Evolutionary conservation across 2,329 filamentous ascomycete species (phyloP).

Genomic region (Sordariomycetes sp.): DNA sequence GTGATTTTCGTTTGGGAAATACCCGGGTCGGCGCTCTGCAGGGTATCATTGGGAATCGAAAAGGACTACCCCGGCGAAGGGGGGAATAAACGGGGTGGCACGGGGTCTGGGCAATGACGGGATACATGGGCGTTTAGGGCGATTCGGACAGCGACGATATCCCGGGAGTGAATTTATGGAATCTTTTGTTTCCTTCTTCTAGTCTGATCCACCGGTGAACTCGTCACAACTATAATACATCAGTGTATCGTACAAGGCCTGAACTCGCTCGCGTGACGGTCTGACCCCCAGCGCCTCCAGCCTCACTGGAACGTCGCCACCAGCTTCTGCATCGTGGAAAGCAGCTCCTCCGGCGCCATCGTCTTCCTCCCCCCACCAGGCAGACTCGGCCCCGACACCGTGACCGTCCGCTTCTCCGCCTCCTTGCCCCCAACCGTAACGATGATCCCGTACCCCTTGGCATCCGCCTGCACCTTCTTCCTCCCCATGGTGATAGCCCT

Average conservation of each 20-base stretch:
- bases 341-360: slow-evolving; percentile 29
- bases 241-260: slow-evolving; percentile 4
- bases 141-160: neutral
- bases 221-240: slow-evolving; percentile 1
- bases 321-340: slow-evolving; percentile 28
- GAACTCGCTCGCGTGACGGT: neutral
- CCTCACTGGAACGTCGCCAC: slow-evolving; percentile 32
- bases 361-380: slow-evolving; percentile 16
- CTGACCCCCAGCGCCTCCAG: neutral
- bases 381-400: slow-evolving; percentile 21
- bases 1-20: neutral
- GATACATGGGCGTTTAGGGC: neutral
- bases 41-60: too few relatives aligned
- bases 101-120: neutral
- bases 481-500: slow-evolving; percentile 47
- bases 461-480: slow-evolving; percentile 61
- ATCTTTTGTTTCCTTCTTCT: neutral
- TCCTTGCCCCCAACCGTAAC: slow-evolving; percentile 59
- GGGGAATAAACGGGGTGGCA: neutral
- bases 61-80: neutral
- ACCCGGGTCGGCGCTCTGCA: neutral
- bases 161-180: neutral
- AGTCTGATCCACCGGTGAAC: neutral
- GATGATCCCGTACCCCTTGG: slow-evolving; percentile 60
- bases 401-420: slow-evolving; percentile 42